Evolutionary conservation across 257 asterid species (phyloP).

Genomic region (Solanum ossicruentum): DNA sequence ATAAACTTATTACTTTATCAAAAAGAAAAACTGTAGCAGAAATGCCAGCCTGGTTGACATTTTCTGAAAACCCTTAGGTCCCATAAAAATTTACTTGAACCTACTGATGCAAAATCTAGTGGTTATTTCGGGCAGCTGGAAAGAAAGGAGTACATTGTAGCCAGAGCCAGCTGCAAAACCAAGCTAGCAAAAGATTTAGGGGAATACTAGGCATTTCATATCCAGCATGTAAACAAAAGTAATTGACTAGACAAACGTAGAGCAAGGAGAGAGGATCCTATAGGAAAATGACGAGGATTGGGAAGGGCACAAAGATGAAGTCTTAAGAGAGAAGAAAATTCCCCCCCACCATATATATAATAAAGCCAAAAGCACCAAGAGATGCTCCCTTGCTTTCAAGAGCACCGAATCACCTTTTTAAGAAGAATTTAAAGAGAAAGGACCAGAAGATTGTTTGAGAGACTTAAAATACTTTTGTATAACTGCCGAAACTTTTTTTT

Average conservation of each 20-base stretch:
- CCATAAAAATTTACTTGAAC: neutral
- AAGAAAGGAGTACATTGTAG: neutral
- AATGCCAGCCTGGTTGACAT: neutral
- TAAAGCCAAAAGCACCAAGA: neutral
- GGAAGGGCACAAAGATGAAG: neutral
- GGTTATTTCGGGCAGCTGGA: neutral
- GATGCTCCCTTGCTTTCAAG: neutral
- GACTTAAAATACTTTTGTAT: neutral
- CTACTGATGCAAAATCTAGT: neutral
- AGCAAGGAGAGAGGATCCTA: neutral
- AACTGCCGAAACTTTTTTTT: neutral
- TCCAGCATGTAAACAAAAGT: neutral
- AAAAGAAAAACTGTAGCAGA: neutral
- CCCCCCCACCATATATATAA: neutral
- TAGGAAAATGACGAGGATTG: neutral
- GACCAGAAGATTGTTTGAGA: neutral
- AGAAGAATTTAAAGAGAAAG: neutral
- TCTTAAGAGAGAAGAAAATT: neutral
- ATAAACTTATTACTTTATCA: neutral
- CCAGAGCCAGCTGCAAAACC: neutral
- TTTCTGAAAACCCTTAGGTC: neutral
- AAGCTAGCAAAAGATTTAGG: neutral
- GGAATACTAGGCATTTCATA: neutral
- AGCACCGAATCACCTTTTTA: neutral
- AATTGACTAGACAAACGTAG: neutral